phyloP scores from a whole-genome alignment of 2,329 filamentous ascomycete species.

The Aspergillus spinulosporus region DNA sequence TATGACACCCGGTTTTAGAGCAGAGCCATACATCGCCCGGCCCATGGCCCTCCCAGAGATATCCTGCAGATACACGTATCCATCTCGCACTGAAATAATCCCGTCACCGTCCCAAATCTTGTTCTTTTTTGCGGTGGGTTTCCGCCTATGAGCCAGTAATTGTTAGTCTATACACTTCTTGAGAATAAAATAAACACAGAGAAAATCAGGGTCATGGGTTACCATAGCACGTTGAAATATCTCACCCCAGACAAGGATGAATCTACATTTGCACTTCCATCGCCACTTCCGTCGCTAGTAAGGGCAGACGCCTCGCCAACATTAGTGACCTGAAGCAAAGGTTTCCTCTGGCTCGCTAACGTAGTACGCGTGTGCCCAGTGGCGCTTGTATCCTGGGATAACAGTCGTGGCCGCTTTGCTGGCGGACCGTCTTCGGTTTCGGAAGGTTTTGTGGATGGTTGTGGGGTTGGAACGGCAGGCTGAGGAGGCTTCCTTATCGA shows the following conservation, averaged over 20 bases:
- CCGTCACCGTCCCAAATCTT: conserved; percentile 78
- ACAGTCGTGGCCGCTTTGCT: conserved; percentile 41
- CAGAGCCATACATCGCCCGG: conserved; percentile 54
- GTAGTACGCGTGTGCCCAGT: conserved; percentile 14
- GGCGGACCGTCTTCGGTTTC: conserved; percentile 18
- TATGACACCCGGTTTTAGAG: conserved; percentile 60
- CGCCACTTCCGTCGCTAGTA: neutral
- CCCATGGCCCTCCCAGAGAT: conserved; percentile 65
- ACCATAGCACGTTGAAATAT: conserved; percentile 53
- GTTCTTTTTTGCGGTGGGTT: conserved; percentile 69
- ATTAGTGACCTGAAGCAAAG: conserved; percentile 36
- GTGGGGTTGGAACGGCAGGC: neutral
- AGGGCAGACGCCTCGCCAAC: conserved; percentile 17
- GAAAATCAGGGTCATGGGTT: neutral
- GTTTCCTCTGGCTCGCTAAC: conserved; percentile 27
- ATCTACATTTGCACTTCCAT: conserved; percentile 16
- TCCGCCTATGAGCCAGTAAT: conserved; percentile 55
- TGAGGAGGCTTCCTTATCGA: conserved; percentile 38
- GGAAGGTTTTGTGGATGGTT: conserved; percentile 1
- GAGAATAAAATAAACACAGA: neutral
- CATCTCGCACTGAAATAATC: conserved; percentile 58
- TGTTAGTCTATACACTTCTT: neutral
- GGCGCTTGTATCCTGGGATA: conserved; percentile 20
- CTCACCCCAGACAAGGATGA: conserved; percentile 27
- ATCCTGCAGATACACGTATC: conserved; percentile 63